Percentiles rank a stretch among this genome's conserved stretches.
Evolutionary conservation across 2,329 filamentous ascomycete species (phyloP).

Genomic region (Sphaerulina musiva): DNA sequence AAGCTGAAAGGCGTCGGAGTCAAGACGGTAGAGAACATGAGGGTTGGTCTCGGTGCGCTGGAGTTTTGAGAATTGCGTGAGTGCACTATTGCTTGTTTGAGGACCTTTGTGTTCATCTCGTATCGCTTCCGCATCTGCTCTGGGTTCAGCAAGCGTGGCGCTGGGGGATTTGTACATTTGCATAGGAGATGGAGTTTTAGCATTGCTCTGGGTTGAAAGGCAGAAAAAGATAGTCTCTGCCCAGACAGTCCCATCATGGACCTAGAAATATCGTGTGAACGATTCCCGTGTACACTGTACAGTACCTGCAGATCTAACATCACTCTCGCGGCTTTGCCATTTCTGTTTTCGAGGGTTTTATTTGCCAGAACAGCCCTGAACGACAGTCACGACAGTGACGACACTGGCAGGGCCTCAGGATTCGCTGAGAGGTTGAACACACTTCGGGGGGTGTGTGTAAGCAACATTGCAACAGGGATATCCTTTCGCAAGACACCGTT

Average conservation of each 20-base stretch:
- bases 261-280: not conserved
- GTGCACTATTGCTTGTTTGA: not conserved
- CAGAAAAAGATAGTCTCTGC: not conserved
- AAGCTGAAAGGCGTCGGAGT: slow-evolving; percentile 45
- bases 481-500: no score
- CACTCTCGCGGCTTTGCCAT: no score
- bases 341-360: no score
- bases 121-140: not conserved
- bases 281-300: no score
- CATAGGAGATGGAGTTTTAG: not conserved
- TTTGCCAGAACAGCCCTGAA: no score
- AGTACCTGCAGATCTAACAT: no score
- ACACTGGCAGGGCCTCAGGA: no score
- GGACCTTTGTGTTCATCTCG: not conserved
- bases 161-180: not conserved
- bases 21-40: slow-evolving; percentile 48
- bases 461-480: no score
- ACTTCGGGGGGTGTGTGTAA: no score
- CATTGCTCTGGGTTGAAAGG: not conserved
- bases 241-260: not conserved
- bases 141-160: slow-evolving; percentile 6
- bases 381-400: no score
- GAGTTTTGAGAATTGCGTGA: not conserved
- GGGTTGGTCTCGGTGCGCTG: slow-evolving; percentile 31
- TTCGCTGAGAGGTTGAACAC: no score